phyloP scores from a whole-genome alignment of 192 early-diverging fungal species.

The Rhizophlyctis rosea region DNA sequence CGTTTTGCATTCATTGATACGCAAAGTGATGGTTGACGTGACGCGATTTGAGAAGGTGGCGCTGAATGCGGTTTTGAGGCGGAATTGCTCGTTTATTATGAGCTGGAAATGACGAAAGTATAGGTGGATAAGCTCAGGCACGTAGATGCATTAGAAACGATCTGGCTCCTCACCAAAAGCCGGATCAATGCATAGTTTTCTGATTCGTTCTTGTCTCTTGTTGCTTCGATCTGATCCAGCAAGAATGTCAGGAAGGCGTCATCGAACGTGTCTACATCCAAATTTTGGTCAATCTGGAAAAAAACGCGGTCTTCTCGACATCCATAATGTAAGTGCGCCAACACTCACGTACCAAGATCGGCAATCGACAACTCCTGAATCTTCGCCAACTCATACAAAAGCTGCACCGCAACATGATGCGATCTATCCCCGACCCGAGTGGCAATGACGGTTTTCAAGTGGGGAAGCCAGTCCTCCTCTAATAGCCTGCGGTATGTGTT shows the following conservation, averaged over 20 bases:
- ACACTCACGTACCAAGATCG: conserved; percentile 48
- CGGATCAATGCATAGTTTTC: conserved; percentile 49
- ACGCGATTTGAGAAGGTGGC: conserved; percentile 50
- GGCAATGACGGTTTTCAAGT: conserved; percentile 1
- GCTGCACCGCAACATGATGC: conserved; percentile 44
- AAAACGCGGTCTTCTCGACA: conserved; percentile 35
- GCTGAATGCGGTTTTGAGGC: conserved; percentile 41
- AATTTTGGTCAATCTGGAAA: no score
- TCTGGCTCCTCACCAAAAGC: conserved; percentile 36
- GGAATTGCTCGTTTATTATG: conserved; percentile 69
- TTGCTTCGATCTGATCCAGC: conserved; percentile 58
- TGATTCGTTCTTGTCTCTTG: conserved; percentile 51
- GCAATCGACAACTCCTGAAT: conserved; percentile 45
- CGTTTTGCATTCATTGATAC: conserved; percentile 66
- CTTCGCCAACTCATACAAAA: conserved; percentile 63
- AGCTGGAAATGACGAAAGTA: conserved; percentile 41
- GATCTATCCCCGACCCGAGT: conserved; percentile 17
- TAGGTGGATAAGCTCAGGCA: no score
- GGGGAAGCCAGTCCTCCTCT: conserved; percentile 20
- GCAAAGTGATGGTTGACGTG: conserved; percentile 41
- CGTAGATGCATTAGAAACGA: no score
- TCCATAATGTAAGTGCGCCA: not conserved
- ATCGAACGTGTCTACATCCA: conserved; percentile 26
- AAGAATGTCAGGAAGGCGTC: conserved; percentile 46
- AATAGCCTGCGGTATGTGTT: conserved; percentile 31